Conservation (phyloP, 768 basidiomycete species). For the Boletellus ananas region DNA sequence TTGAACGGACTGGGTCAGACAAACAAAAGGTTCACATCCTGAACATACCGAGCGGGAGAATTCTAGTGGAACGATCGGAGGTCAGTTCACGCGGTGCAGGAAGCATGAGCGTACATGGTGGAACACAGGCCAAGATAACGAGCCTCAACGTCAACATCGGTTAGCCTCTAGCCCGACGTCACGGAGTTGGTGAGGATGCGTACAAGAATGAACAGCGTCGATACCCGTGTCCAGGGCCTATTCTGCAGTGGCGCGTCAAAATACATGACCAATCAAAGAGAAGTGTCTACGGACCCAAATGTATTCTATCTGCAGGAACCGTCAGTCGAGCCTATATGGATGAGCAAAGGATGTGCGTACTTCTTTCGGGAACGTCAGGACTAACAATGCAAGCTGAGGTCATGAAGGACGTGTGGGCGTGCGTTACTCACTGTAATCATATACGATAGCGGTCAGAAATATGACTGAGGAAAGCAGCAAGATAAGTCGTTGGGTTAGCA, state of each 20-base stretch:
- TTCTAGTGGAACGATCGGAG: neutral
- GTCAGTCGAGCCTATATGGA: neutral
- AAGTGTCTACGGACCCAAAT: neutral
- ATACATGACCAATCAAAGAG: neutral
- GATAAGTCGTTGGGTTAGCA: neutral
- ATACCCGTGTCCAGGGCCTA: neutral
- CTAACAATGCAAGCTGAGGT: neutral
- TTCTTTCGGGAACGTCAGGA: neutral
- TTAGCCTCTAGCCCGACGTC: neutral
- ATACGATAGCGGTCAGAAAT: neutral
- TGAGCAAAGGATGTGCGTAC: neutral
- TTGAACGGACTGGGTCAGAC: neutral
- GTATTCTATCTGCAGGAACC: neutral
- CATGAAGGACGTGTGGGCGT: neutral
- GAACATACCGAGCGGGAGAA: neutral
- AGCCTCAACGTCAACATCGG: neutral
- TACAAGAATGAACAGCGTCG: conserved; percentile 1
- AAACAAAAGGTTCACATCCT: neutral
- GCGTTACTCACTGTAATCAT: neutral
- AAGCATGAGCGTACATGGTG: neutral
- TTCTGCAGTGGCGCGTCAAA: neutral
- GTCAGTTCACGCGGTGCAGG: too few relatives aligned
- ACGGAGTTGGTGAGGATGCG: neutral
- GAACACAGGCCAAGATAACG: conserved; percentile 1
- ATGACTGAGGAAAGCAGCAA: neutral